Conservation (phyloP, 2,329 filamentous ascomycete species). For the Ramularia endophylla region DNA sequence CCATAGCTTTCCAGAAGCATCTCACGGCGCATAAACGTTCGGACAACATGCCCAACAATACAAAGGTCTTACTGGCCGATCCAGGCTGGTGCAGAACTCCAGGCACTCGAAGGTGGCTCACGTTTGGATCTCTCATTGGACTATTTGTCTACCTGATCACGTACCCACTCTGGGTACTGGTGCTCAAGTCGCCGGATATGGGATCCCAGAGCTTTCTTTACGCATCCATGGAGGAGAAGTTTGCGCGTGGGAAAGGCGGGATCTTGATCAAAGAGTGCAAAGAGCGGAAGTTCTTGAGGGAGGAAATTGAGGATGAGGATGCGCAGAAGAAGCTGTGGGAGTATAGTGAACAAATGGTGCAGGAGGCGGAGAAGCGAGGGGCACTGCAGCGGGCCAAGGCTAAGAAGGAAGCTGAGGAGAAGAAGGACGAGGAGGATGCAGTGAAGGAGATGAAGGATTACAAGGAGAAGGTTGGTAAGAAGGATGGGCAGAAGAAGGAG, state of each 20-base stretch:
- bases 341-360: constrained; percentile 76
- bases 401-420: constrained; percentile 46
- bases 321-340: constrained; percentile 85
- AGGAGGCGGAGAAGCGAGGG: constrained; percentile 72
- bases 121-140: constrained; percentile 75
- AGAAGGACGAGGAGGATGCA: constrained; percentile 32
- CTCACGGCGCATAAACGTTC: constrained; percentile 77
- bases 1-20: constrained; percentile 86
- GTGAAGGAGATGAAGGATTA: constrained; percentile 27
- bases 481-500: constrained; percentile 25
- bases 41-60: constrained; percentile 74
- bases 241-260: constrained; percentile 60
- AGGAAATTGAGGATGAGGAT: constrained; percentile 69
- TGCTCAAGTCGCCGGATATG: constrained; percentile 77
- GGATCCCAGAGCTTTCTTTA: constrained; percentile 83
- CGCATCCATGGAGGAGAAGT: constrained; percentile 73
- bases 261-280: constrained; percentile 84
- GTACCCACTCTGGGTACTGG: constrained; percentile 78
- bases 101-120: constrained; percentile 81
- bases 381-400: constrained; percentile 56
- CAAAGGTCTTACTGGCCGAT: constrained; percentile 79
- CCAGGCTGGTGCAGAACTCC: constrained; percentile 81
- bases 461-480: constrained; percentile 31
- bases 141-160: constrained; percentile 68
- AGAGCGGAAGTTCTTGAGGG: constrained; percentile 63